A percentile compares a stretch with the other conserved stretches of the same genome.
These are phyloP conservation scores for Paracoccidioides lutzii DNA, from an alignment of 2,329 filamentous ascomycete species.

Conservation along the genomic window DNA sequence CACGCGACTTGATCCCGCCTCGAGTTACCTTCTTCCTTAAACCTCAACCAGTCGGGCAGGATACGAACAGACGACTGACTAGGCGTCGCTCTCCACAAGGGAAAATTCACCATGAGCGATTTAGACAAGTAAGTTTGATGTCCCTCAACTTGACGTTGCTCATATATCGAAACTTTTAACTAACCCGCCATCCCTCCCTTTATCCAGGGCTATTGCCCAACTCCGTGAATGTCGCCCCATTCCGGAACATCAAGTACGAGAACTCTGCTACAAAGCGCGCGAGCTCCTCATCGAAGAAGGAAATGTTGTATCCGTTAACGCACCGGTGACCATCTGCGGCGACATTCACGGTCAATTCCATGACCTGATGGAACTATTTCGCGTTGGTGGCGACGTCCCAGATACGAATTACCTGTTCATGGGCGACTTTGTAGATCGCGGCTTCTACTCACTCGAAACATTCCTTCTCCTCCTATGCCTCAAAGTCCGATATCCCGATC, in stretches of 20 bases:
- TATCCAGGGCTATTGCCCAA: conserved; percentile 73
- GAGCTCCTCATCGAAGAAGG: conserved; percentile 99
- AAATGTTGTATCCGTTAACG: conserved; percentile 94
- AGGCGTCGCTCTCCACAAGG: conserved; percentile 6
- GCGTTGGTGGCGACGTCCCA: conserved; percentile 90
- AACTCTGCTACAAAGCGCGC: conserved; percentile 96
- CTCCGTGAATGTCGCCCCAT: conserved; percentile 92
- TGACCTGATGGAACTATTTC: conserved; percentile 97
- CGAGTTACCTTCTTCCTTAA: neutral
- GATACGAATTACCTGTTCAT: conserved; percentile 98
- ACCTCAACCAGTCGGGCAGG: neutral
- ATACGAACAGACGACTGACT: neutral
- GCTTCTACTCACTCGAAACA: conserved; percentile 97
- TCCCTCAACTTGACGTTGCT: neutral
- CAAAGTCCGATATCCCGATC: conserved; percentile 89
- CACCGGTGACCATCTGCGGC: conserved; percentile 94
- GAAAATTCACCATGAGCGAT: conserved; percentile 59
- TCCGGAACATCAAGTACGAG: conserved; percentile 85
- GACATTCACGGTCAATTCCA: conserved; percentile 99
- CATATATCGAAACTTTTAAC: conserved; percentile 3
- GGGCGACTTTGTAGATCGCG: conserved; percentile 94
- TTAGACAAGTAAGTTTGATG: conserved; percentile 60
- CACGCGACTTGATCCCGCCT: neutral
- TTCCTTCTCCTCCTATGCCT: conserved; percentile 95
- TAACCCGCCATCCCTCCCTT: conserved; percentile 9